phyloP scores from a whole-genome alignment of 805 yeast species.

The Candida broadrunensis region DNA sequence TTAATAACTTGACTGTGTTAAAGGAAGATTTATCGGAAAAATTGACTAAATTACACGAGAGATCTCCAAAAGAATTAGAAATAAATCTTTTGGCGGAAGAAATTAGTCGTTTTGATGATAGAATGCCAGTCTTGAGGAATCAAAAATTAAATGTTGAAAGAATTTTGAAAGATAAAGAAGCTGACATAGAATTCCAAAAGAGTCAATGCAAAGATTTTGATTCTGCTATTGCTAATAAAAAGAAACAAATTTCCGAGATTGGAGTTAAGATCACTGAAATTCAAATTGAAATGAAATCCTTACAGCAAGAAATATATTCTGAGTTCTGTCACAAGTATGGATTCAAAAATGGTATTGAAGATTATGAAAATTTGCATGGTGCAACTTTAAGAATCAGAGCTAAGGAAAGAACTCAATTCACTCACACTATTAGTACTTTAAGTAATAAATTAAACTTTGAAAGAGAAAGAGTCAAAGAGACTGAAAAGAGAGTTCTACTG shows the following conservation, averaged over 20 bases:
- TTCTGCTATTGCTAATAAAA: conserved; percentile 13
- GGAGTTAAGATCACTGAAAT: conserved; percentile 20
- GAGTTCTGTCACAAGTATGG: conserved; percentile 56
- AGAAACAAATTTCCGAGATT: conserved; percentile 9
- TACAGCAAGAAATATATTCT: conserved; percentile 47
- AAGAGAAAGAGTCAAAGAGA: conserved; percentile 53
- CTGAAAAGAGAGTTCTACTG: conserved; percentile 43
- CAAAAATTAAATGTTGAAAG: conserved; percentile 44
- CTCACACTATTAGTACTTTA: conserved; percentile 59
- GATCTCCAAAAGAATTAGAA: conserved; percentile 51
- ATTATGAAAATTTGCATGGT: conserved; percentile 72
- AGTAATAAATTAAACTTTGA: conserved; percentile 66
- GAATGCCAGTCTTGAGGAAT: conserved; percentile 42
- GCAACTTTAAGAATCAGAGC: conserved; percentile 51
- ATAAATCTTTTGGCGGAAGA: conserved; percentile 60
- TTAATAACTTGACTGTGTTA: conserved; percentile 46
- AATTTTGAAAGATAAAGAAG: conserved; percentile 39
- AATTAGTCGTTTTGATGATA: conserved; percentile 30
- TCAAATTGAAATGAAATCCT: conserved; percentile 12
- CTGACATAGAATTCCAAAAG: conserved; percentile 52
- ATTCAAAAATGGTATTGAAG: conserved; percentile 51
- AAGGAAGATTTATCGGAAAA: conserved; percentile 52
- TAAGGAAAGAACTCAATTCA: conserved; percentile 58
- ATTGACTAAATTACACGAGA: conserved; percentile 45
- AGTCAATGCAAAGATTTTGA: conserved; percentile 17